These are phyloP conservation scores for Zasmidium citrigriseum DNA, from an alignment of 2,329 filamentous ascomycete genomes.

Conservation along the genomic window DNA sequence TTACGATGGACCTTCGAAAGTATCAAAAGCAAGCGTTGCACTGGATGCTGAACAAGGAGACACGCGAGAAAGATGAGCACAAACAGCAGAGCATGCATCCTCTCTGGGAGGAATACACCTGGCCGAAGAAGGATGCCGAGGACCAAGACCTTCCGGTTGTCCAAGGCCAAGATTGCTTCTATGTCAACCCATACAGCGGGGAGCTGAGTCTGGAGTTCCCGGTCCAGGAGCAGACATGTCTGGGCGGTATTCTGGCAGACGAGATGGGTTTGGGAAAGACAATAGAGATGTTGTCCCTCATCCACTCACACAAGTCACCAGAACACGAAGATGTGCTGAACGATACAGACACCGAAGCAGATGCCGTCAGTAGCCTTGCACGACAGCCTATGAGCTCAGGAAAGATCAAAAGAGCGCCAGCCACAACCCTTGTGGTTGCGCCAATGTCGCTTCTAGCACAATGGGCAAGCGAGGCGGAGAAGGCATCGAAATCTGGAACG, in stretches of 20 bases:
- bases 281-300: slow-evolving; percentile 93
- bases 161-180: slow-evolving; percentile 72
- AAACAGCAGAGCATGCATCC: slow-evolving; percentile 89
- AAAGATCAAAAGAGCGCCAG: slow-evolving; percentile 69
- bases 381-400: slow-evolving; percentile 60
- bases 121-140: slow-evolving; percentile 85
- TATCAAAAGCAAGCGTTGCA: slow-evolving; percentile 95
- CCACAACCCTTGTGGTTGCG: slow-evolving; percentile 91
- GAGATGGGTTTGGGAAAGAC: slow-evolving; percentile 99
- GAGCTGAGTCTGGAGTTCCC: slow-evolving; percentile 91
- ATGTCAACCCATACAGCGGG: slow-evolving; percentile 95
- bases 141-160: slow-evolving; percentile 71
- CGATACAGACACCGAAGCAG: slow-evolving; percentile 23
- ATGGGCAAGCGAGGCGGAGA: slow-evolving; percentile 94
- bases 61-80: slow-evolving; percentile 66
- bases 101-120: slow-evolving; percentile 92
- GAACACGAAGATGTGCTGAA: slow-evolving; percentile 32
- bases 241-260: slow-evolving; percentile 90
- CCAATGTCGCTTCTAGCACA: slow-evolving; percentile 96
- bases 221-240: slow-evolving; percentile 87
- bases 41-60: slow-evolving; percentile 97
- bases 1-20: slow-evolving; percentile 78
- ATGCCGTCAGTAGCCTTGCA: slow-evolving; percentile 62
- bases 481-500: slow-evolving; percentile 81
- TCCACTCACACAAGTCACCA: slow-evolving; percentile 75